These are phyloP conservation scores for Pseudogymnoascus sp. DNA, from an alignment of 2,329 filamentous ascomycete genomes.

Conservation along the genomic window DNA sequence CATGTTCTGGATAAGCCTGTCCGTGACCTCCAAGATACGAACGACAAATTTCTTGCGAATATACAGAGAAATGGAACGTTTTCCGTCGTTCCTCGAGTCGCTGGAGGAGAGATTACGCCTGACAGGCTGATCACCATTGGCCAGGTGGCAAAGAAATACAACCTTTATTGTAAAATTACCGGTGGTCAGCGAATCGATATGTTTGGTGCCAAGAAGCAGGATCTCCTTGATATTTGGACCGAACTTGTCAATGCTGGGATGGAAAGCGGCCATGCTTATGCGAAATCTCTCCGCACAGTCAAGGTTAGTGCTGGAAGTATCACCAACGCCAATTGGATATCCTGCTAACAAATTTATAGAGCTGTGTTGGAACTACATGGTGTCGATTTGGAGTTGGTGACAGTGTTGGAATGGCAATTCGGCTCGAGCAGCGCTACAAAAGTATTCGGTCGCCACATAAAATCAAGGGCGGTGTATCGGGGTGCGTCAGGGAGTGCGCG, in stretches of 20 bases:
- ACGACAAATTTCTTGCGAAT: slow-evolving; percentile 80
- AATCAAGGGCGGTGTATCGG: slow-evolving; percentile 82
- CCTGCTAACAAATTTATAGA: slow-evolving; percentile 31
- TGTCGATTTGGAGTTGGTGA: slow-evolving; percentile 84
- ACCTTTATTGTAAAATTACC: slow-evolving; percentile 85
- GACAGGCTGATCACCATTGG: slow-evolving; percentile 80
- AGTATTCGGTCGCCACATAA: slow-evolving; percentile 84
- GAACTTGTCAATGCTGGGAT: slow-evolving; percentile 74
- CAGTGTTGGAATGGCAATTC: slow-evolving; percentile 82
- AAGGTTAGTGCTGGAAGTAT: slow-evolving; percentile 38
- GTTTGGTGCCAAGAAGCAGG: slow-evolving; percentile 85
- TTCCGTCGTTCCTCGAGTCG: slow-evolving; percentile 75
- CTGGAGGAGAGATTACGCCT: slow-evolving; percentile 79
- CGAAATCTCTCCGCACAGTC: slow-evolving; percentile 79
- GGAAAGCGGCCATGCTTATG: slow-evolving; percentile 87
- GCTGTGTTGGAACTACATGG: slow-evolving; percentile 86
- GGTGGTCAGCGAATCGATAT: slow-evolving; percentile 87
- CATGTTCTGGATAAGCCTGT: slow-evolving; percentile 66
- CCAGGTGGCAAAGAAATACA: slow-evolving; percentile 74
- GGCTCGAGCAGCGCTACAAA: slow-evolving; percentile 86
- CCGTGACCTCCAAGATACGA: slow-evolving; percentile 80
- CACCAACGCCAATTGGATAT: background rate
- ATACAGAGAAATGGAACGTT: slow-evolving; percentile 90
- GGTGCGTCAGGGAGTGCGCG: slow-evolving; percentile 86
- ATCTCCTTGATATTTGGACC: slow-evolving; percentile 75